Evolutionary conservation across 1,284 basidiomycete species (phyloP).

Genomic region (Chiua sp.): DNA sequence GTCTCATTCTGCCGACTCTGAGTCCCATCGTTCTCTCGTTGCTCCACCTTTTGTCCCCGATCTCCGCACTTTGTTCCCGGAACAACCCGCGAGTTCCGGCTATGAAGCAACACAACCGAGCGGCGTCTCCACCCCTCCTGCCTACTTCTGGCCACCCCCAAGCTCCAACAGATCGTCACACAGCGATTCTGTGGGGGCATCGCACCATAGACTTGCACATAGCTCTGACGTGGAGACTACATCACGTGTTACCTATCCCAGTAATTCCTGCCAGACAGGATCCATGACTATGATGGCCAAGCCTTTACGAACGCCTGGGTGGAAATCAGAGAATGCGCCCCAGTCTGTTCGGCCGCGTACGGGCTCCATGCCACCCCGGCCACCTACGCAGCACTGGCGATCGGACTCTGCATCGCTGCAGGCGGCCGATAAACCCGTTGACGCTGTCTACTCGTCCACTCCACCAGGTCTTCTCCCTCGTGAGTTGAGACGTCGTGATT

Average conservation of each 20-base stretch:
- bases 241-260: slow-evolving; percentile 10
- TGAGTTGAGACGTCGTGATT: slow-evolving; percentile 9
- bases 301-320: slow-evolving; percentile 4
- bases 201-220: slow-evolving; percentile 10
- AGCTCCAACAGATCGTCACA: slow-evolving; percentile 4
- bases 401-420: slow-evolving; percentile 11
- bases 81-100: slow-evolving; percentile 14
- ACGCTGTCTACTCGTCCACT: not conserved
- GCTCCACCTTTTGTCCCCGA: slow-evolving; percentile 17
- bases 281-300: slow-evolving; percentile 10
- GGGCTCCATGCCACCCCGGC: slow-evolving; percentile 19
- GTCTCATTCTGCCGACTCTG: slow-evolving; percentile 8
- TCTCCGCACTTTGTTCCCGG: slow-evolving; percentile 12
- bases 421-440: slow-evolving; percentile 4
- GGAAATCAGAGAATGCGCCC: slow-evolving; percentile 25
- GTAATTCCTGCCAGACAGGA: slow-evolving; percentile 1
- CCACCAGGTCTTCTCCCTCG: slow-evolving; percentile 27
- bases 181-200: slow-evolving; percentile 6
- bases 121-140: slow-evolving; percentile 6
- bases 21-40: slow-evolving; percentile 15
- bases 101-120: slow-evolving; percentile 13
- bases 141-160: slow-evolving; percentile 35
- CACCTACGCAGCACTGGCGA: slow-evolving; percentile 26
- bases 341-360: slow-evolving; percentile 24
- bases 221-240: slow-evolving; percentile 6